These are phyloP conservation scores for Aegilops tauschii DNA, from an alignment of 176 grass and related monocot genomes.

Conservation along the genomic window DNA sequence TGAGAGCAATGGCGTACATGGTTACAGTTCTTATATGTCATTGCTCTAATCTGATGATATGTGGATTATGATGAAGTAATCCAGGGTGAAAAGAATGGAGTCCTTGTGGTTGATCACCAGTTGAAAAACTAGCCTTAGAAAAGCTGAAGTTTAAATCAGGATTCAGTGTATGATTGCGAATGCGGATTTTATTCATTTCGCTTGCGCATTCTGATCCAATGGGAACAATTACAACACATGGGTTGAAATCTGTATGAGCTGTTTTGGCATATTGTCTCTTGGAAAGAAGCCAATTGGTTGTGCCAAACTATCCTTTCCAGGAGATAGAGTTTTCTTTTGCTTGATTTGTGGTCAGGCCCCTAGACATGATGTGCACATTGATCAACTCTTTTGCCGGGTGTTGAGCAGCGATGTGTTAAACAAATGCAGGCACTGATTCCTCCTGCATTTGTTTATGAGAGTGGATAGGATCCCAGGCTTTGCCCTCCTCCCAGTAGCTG, in stretches of 20 bases:
- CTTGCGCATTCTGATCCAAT: not conserved
- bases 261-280: conserved; percentile 29
- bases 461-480: conserved; percentile 32
- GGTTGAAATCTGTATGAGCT: conserved; percentile 14
- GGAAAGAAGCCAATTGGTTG: conserved; percentile 25
- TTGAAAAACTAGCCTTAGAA: not conserved
- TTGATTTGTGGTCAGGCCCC: conserved; percentile 22
- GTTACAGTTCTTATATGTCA: not conserved
- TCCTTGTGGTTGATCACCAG: not conserved
- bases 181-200: not conserved
- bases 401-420: conserved; percentile 33
- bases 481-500: conserved; percentile 30
- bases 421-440: conserved; percentile 29
- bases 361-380: conserved; percentile 5
- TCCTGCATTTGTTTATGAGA: conserved; percentile 37
- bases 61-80: not conserved
- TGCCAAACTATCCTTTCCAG: conserved; percentile 27
- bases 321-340: not conserved
- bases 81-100: not conserved
- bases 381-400: conserved; percentile 12
- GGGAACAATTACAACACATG: not conserved
- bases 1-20: not conserved
- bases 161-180: not conserved
- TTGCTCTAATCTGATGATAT: not conserved
- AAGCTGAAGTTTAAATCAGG: not conserved